Conservation (phyloP, 83 land plant genomes). For the Picea abies region DNA sequence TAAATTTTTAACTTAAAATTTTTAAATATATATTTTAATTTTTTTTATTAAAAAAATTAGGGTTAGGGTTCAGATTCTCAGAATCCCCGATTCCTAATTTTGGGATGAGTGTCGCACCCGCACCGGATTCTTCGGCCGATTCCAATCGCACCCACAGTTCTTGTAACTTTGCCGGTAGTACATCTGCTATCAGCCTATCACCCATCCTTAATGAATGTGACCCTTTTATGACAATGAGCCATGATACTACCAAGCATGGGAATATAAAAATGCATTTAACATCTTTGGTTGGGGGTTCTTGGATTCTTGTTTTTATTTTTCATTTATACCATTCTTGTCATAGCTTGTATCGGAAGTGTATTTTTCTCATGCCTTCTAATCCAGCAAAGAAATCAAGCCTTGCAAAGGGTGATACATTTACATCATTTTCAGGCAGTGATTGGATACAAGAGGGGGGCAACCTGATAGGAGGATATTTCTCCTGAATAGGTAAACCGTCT, state of each 20-base stretch:
- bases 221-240: no score
- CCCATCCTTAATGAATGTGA: no score
- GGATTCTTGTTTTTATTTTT: slow-evolving; percentile 51
- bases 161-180: no score
- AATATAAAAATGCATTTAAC: background rate
- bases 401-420: slow-evolving; percentile 40
- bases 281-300: slow-evolving; percentile 8
- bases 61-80: no score
- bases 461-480: slow-evolving; percentile 53
- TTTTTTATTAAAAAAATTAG: no score
- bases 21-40: no score
- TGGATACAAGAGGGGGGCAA: slow-evolving; percentile 32
- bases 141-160: no score
- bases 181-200: no score
- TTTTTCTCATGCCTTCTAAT: slow-evolving; percentile 55
- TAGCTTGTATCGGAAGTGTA: slow-evolving; percentile 47
- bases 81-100: no score
- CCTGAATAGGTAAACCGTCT: slow-evolving; percentile 48
- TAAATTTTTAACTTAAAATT: no score
- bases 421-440: slow-evolving; percentile 38
- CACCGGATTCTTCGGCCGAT: no score
- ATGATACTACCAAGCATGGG: background rate
- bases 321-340: slow-evolving; percentile 54
- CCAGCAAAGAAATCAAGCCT: slow-evolving; percentile 37
- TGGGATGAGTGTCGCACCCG: no score